These are phyloP conservation scores for Corymbia calophylla DNA, from an alignment of 441 rosid genomes.

Conservation along the genomic window DNA sequence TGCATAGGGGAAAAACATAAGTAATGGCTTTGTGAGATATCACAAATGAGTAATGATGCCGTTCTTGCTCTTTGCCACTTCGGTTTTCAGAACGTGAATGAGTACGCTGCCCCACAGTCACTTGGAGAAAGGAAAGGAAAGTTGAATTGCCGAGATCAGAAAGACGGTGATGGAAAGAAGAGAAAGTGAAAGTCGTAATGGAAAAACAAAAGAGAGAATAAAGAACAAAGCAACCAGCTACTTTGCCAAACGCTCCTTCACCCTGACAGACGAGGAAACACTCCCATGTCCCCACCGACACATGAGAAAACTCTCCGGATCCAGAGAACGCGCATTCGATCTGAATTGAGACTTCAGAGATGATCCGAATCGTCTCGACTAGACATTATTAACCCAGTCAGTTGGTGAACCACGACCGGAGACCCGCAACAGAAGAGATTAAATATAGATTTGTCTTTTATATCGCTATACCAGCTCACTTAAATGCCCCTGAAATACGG, in stretches of 20 bases:
- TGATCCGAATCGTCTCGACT: background rate
- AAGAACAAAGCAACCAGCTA: constrained; percentile 29
- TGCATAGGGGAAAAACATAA: background rate
- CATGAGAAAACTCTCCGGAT: background rate
- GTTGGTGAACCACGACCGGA: background rate
- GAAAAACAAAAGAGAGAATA: constrained; percentile 12
- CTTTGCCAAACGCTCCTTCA: constrained; percentile 3
- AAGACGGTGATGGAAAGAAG: constrained; percentile 12
- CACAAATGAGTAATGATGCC: background rate
- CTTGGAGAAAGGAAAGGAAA: background rate
- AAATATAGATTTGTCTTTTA: background rate
- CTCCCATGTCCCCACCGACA: constrained; percentile 20
- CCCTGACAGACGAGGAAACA: background rate
- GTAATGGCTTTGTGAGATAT: background rate
- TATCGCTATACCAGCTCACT: background rate
- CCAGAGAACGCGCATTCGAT: background rate
- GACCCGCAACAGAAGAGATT: background rate
- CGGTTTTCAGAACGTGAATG: background rate
- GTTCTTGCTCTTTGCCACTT: background rate
- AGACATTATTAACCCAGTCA: background rate
- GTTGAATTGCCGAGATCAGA: background rate
- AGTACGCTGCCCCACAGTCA: background rate
- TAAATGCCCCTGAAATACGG: background rate
- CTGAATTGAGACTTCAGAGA: background rate
- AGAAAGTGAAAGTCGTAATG: background rate